Evolutionary conservation across 371 early-diverging fungal genomes (phyloP).

Genomic region (Pancytospora epiphaga): DNA sequence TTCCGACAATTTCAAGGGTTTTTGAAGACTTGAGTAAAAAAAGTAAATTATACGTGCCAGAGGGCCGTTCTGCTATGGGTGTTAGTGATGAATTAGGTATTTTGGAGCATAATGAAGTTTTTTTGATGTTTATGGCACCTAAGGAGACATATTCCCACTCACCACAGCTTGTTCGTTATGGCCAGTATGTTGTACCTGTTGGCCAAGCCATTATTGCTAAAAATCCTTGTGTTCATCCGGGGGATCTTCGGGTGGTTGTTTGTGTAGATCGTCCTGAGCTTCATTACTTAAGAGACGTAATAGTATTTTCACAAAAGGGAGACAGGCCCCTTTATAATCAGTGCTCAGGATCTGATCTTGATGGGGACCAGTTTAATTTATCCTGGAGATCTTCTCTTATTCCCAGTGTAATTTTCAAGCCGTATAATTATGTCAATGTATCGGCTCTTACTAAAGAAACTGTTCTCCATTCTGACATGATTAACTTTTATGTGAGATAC

Average conservation of each 20-base stretch:
- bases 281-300: conserved; percentile 64
- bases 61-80: conserved; percentile 67
- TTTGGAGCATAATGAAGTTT: conserved; percentile 66
- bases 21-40: conserved; percentile 66
- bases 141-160: neutral
- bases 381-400: conserved; percentile 67
- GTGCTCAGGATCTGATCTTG: conserved; percentile 73
- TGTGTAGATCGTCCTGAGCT: conserved; percentile 65
- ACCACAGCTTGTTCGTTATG: conserved; percentile 7
- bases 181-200: conserved; percentile 13
- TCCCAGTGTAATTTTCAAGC: conserved; percentile 59
- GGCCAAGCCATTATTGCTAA: conserved; percentile 63
- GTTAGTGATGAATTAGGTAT: conserved; percentile 68
- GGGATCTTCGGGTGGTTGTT: conserved; percentile 67
- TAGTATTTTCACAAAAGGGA: conserved; percentile 71
- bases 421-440: conserved; percentile 64
- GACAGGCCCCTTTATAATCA: conserved; percentile 66
- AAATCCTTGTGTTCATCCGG: conserved; percentile 72
- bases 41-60: conserved; percentile 65
- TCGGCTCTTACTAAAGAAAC: conserved; percentile 49
- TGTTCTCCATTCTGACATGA: conserved; percentile 63
- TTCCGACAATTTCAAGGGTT: conserved; percentile 62
- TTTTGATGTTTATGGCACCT: conserved; percentile 52
- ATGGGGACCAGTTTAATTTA: conserved; percentile 67
- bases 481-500: conserved; percentile 68